Conservation (phyloP, 768 basidiomycete species). For the Sarcodon aspratus region DNA sequence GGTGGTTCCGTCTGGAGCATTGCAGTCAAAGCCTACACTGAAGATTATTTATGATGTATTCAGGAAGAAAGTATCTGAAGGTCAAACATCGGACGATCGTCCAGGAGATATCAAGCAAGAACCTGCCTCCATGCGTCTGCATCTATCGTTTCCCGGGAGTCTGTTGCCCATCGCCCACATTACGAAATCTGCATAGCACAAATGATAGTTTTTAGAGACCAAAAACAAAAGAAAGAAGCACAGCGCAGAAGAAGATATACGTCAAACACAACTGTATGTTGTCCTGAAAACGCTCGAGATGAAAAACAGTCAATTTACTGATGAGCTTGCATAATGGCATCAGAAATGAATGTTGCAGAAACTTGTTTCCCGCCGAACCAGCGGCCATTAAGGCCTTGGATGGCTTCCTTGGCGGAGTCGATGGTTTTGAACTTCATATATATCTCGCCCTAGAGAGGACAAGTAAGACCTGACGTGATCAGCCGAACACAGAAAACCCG, state of each 20-base stretch:
- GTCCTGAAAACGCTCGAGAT: not conserved
- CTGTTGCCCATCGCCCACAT: too few species aligned
- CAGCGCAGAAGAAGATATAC: not conserved
- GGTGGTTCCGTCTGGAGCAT: too few species aligned
- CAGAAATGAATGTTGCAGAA: slow-evolving; percentile 80
- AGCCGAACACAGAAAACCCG: slow-evolving; percentile 10
- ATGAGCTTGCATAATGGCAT: slow-evolving; percentile 90
- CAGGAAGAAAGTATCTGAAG: too few species aligned
- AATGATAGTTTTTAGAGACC: not conserved
- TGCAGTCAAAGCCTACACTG: too few species aligned
- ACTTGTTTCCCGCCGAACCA: slow-evolving; percentile 95
- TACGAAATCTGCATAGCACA: not conserved
- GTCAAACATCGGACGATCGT: too few species aligned
- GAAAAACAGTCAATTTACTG: slow-evolving; percentile 30
- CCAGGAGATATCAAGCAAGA: too few species aligned
- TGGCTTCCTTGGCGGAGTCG: slow-evolving; percentile 71
- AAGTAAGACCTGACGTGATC: not conserved
- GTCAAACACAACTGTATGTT: too few species aligned
- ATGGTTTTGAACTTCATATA: slow-evolving; percentile 84
- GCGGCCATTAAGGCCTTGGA: slow-evolving; percentile 87
- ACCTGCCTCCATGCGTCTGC: too few species aligned
- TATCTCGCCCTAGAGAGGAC: slow-evolving; percentile 72
- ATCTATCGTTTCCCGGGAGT: too few species aligned
- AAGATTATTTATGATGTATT: too few species aligned
- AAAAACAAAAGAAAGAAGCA: not conserved